A percentile compares a stretch with the other conserved stretches of the same genome.
Evolutionary conservation across 2,329 filamentous ascomycete species (phyloP).

Genomic region (Epichloe gansuensis): DNA sequence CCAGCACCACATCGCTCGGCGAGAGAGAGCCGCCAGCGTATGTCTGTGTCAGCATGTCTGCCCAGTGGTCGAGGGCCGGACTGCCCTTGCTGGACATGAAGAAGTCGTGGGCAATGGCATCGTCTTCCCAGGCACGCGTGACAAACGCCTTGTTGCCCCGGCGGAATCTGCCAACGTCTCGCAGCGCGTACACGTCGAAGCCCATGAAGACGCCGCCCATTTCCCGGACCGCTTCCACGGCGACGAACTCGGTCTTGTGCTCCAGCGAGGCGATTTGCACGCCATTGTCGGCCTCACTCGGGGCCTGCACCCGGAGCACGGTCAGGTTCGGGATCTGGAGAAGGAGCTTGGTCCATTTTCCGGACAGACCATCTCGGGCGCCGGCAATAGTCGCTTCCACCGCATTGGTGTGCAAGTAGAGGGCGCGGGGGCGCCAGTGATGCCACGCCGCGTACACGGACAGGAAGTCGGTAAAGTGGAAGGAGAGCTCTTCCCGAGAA

Average conservation of each 20-base stretch:
- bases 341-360: conserved; percentile 14
- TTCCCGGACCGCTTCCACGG: conserved; percentile 10
- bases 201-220: conserved; percentile 13
- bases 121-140: not conserved
- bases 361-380: conserved; percentile 2
- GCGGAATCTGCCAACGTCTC: conserved; percentile 7
- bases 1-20: not conserved
- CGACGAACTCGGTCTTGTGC: conserved; percentile 13
- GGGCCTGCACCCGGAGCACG: conserved; percentile 20
- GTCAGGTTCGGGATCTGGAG: conserved; percentile 11
- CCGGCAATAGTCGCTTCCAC: not conserved
- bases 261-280: conserved; percentile 7
- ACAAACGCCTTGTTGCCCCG: not conserved
- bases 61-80: not conserved
- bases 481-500: not conserved
- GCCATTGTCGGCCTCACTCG: conserved; percentile 9
- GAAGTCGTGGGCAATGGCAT: not conserved
- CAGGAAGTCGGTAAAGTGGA: conserved; percentile 3
- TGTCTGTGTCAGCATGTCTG: not conserved
- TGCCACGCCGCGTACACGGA: conserved; percentile 2
- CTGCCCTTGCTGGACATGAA: not conserved
- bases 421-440: conserved; percentile 1
- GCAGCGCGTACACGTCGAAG: conserved; percentile 11
- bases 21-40: not conserved
- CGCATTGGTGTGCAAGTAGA: conserved; percentile 4